Base-by-base conservation (phyloP, 1,284 basidiomycete genomes). In the Paramarasmius palmivorus region DNA sequence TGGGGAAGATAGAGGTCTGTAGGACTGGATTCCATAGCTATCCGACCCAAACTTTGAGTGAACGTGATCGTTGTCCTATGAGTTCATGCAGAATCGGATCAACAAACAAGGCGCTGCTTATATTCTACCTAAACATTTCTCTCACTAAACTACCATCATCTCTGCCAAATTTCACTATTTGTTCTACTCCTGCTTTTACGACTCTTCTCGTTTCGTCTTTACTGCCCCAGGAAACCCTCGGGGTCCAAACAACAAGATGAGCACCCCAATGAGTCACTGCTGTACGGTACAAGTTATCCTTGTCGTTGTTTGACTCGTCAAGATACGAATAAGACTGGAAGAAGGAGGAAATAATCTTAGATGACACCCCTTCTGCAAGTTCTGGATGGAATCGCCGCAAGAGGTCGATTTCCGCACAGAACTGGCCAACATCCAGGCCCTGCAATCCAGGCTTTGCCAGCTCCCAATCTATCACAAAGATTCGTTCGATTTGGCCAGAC, bases 1-100 rank as follows among this genome's bases (percentile, higher is more conserved):
- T 77, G 69, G 2, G 92, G 92, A 12, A 94, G 78, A 71, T 78
- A 81, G 44, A 91, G 73, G 57, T 84, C 79, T 34, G 88, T 87
- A 54, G 83, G 74, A 64, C 73, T 77, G 58, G 78, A 70, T 67
- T 71, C 71, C 73, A 74, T 75, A 35, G 26, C 17, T 51, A 22
- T 38, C n/a, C 35, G 20, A 40, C 38, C 32, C 15, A 29, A 15
- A 17, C 44, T 29, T 29, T 42, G 22, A 22, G 35, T 48, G 55
- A 45, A 50, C 55, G 55, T 57, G 55, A 57, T 54, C 55, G 55
- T 57, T 46, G 23, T 47, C 25, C 51, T 50, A 50, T 34, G 50
- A 22, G 38, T 39, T 42, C 41, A 32, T 25, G 5, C 15, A 10
- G 22, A 36, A 34, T 23, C 49, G 50, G 54, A 50, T 50, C 48